phyloP scores from a whole-genome alignment of 805 yeast species.

The Lipomyces spencermartinsiae region DNA sequence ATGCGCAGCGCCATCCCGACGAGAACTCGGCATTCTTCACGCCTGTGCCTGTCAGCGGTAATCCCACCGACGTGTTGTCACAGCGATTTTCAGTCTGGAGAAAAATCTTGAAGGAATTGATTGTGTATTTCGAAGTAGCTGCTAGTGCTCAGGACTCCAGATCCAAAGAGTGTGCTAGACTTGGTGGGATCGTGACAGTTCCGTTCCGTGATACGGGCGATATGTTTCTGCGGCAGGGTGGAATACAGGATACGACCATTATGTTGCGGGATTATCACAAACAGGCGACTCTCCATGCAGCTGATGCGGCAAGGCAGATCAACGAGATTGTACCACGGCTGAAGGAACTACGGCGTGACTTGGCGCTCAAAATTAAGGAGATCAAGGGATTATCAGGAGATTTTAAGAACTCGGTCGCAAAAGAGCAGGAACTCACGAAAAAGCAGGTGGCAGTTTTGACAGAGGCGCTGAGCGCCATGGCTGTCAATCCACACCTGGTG shows the following conservation, averaged over 20 bases:
- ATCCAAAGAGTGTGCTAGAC: constrained; percentile 77
- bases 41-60: constrained; percentile 61
- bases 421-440: constrained; percentile 57
- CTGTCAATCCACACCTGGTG: constrained; percentile 53
- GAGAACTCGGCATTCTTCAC: constrained; percentile 27
- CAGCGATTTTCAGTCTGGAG: constrained; percentile 88
- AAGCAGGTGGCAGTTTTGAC: constrained; percentile 44
- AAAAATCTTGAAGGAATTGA: constrained; percentile 71
- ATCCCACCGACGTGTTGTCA: constrained; percentile 88
- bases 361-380: constrained; percentile 83
- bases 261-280: constrained; percentile 56
- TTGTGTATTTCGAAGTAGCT: constrained; percentile 76
- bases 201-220: constrained; percentile 35
- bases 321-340: constrained; percentile 67
- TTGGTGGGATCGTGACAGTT: constrained; percentile 77
- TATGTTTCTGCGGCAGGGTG: constrained; percentile 48
- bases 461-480: constrained; percentile 59
- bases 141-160: constrained; percentile 88
- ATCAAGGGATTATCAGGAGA: constrained; percentile 82
- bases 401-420: constrained; percentile 75
- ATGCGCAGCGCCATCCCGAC: background rate
- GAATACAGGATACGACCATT: constrained; percentile 41
- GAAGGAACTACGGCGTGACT: constrained; percentile 64
- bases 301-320: constrained; percentile 64
- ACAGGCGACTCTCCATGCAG: constrained; percentile 63